A percentile compares a stretch with the other conserved stretches of the same genome.
phyloP scores from a whole-genome alignment of 208 protist genomes.

The Wallacemonas sp. region DNA sequence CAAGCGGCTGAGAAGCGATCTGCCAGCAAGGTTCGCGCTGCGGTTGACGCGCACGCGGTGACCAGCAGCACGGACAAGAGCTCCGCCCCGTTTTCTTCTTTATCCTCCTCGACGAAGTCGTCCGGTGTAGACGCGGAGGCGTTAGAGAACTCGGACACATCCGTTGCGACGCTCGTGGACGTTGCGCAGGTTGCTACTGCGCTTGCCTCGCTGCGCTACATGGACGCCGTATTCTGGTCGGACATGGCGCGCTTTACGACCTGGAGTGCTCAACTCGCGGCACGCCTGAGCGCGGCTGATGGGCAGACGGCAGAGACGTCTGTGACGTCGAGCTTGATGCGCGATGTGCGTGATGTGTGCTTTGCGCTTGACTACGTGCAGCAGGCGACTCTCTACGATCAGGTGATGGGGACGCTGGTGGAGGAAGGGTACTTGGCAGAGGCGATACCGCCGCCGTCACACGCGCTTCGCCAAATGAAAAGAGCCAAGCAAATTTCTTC shows the following conservation, averaged over 20 bases:
- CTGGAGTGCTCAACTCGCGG: conserved; percentile 17
- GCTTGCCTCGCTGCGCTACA: conserved; percentile 44
- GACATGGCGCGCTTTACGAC: conserved; percentile 36
- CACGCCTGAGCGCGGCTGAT: not conserved
- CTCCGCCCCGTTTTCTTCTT: too few relatives aligned
- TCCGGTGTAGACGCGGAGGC: too few relatives aligned
- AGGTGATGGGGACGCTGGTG: conserved; percentile 69
- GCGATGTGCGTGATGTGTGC: conserved; percentile 53
- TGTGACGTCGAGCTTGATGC: too few relatives aligned
- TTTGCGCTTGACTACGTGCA: conserved; percentile 75
- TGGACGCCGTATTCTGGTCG: conserved; percentile 56
- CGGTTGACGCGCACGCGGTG: conserved; percentile 4
- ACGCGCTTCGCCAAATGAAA: conserved; percentile 32
- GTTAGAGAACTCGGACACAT: not conserved
- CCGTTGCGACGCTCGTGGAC: conserved; percentile 31
- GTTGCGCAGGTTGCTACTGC: conserved; percentile 49
- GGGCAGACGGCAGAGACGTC: conserved; percentile 3
- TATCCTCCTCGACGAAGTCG: too few relatives aligned
- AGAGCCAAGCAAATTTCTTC: conserved; percentile 8
- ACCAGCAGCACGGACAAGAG: not conserved
- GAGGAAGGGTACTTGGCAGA: conserved; percentile 30
- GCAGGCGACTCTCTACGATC: conserved; percentile 40
- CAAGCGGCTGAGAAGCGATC: not conserved
- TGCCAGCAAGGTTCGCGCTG: not conserved
- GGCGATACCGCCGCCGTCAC: conserved; percentile 59